Conservation (phyloP, 2,329 filamentous ascomycete species). For the Chrysoporthe puriensis region DNA sequence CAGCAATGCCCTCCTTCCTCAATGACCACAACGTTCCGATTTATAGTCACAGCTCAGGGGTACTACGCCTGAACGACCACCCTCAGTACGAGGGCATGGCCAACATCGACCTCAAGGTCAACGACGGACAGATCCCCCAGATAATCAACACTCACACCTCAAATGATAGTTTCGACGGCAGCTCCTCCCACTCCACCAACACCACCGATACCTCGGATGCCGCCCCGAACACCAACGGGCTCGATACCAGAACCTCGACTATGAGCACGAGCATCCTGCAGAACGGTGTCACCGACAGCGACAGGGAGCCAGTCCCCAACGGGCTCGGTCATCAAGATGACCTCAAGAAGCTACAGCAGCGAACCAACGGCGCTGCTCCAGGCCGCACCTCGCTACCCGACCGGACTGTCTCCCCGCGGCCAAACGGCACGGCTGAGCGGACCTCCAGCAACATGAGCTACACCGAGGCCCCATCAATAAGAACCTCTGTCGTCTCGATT, state of each 20-base stretch:
- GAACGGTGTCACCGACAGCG: constrained; percentile 54
- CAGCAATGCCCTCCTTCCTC: constrained; percentile 58
- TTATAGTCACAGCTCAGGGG: constrained; percentile 46
- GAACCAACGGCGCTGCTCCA: constrained; percentile 32
- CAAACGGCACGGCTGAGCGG: constrained; percentile 32
- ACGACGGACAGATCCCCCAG: constrained; percentile 40
- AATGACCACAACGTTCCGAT: constrained; percentile 49
- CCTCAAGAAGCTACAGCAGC: constrained; percentile 32
- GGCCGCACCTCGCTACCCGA: constrained; percentile 35
- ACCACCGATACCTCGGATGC: constrained; percentile 56
- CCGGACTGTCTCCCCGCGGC: constrained; percentile 32
- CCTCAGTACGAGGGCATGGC: constrained; percentile 36
- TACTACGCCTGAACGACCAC: constrained; percentile 49
- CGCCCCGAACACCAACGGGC: constrained; percentile 48
- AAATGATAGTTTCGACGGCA: constrained; percentile 59
- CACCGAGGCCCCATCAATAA: constrained; percentile 34
- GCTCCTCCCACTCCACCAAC: constrained; percentile 54
- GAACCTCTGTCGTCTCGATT: constrained; percentile 41
- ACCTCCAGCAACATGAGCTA: constrained; percentile 38
- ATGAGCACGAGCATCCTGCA: constrained; percentile 59
- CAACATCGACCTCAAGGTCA: constrained; percentile 37
- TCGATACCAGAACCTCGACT: constrained; percentile 40
- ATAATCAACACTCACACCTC: constrained; percentile 47
- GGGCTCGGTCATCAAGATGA: constrained; percentile 40
- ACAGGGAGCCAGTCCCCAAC: constrained; percentile 30